Evolutionary conservation across 352 stramenopile species (phyloP).

Genomic region (Phytophthora capsici): DNA sequence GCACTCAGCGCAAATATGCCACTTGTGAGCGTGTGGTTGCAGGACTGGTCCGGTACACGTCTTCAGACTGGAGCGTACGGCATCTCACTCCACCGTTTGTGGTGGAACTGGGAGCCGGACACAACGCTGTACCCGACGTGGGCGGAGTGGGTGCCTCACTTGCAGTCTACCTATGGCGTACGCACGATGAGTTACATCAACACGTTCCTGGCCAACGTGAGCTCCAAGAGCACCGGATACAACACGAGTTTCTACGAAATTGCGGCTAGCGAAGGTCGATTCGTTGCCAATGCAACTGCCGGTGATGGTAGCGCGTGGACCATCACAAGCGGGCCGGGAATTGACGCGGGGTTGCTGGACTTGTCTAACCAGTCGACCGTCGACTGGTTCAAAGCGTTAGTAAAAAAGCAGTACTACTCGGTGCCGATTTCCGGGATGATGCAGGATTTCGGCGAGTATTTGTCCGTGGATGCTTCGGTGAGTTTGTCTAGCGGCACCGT

Average conservation of each 20-base stretch:
- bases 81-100: slow-evolving; percentile 27
- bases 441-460: slow-evolving; percentile 38
- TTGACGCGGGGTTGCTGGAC: slow-evolving; percentile 31
- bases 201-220: slow-evolving; percentile 34
- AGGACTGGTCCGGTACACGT: slow-evolving; percentile 31
- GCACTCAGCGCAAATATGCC: slow-evolving; percentile 27
- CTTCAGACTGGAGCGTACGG: slow-evolving; percentile 27
- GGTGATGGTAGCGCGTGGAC: slow-evolving; percentile 28
- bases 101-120: slow-evolving; percentile 40
- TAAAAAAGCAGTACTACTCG: slow-evolving; percentile 37
- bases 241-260: slow-evolving; percentile 39
- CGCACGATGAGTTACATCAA: slow-evolving; percentile 36
- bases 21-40: slow-evolving; percentile 30
- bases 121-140: slow-evolving; percentile 37
- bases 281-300: slow-evolving; percentile 32
- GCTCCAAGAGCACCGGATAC: slow-evolving; percentile 33
- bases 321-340: slow-evolving; percentile 32
- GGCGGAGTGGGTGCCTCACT: slow-evolving; percentile 30
- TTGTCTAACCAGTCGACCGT: slow-evolving; percentile 35
- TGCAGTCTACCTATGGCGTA: slow-evolving; percentile 17
- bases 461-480: slow-evolving; percentile 30
- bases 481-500: slow-evolving; percentile 24
- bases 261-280: slow-evolving; percentile 27
- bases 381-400: slow-evolving; percentile 36
- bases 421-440: slow-evolving; percentile 41